A percentile compares a stretch with the other conserved stretches of the same genome.
phyloP scores from a whole-genome alignment of 768 basidiomycete species.

The Neoboletus magnificus region DNA sequence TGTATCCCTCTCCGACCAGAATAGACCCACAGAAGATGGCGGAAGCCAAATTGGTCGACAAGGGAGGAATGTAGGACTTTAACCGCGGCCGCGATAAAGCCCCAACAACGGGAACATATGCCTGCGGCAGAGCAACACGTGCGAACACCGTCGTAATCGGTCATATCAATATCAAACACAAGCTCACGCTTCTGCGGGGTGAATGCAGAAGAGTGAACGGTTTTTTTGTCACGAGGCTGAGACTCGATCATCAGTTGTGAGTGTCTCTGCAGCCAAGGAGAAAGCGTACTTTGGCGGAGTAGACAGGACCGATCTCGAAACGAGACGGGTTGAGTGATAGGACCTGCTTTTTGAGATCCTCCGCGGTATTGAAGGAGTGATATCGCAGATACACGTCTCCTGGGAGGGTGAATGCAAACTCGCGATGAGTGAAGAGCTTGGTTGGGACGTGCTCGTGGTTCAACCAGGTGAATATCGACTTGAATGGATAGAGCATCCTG shows the following conservation, averaged over 20 bases:
- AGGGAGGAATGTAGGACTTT: slow-evolving; percentile 77
- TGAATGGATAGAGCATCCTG: slow-evolving; percentile 89
- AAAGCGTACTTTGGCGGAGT: slow-evolving; percentile 74
- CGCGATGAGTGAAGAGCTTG: slow-evolving; percentile 86
- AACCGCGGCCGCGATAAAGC: slow-evolving; percentile 90
- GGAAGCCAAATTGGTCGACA: slow-evolving; percentile 87
- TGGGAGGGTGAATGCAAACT: slow-evolving; percentile 91
- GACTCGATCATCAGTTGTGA: background rate
- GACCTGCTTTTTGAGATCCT: slow-evolving; percentile 91
- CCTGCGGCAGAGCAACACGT: slow-evolving; percentile 91
- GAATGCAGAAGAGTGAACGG: slow-evolving; percentile 65
- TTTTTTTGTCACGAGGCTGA: slow-evolving; percentile 88
- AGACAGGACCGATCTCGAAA: slow-evolving; percentile 96
- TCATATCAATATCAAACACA: slow-evolving; percentile 99
- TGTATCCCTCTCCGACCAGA: slow-evolving; percentile 98
- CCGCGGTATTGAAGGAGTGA: slow-evolving; percentile 79
- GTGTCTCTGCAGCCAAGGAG: background rate
- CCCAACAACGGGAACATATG: slow-evolving; percentile 94
- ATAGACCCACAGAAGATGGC: slow-evolving; percentile 94
- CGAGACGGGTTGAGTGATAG: slow-evolving; percentile 82
- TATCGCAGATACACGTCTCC: slow-evolving; percentile 94
- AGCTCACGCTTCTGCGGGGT: slow-evolving; percentile 82
- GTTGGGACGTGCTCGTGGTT: slow-evolving; percentile 85
- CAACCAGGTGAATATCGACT: slow-evolving; percentile 90
- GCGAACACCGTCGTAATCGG: slow-evolving; percentile 93